phyloP scores from a whole-genome alignment of 352 stramenopile genomes.

The Phytophthora syringae region DNA sequence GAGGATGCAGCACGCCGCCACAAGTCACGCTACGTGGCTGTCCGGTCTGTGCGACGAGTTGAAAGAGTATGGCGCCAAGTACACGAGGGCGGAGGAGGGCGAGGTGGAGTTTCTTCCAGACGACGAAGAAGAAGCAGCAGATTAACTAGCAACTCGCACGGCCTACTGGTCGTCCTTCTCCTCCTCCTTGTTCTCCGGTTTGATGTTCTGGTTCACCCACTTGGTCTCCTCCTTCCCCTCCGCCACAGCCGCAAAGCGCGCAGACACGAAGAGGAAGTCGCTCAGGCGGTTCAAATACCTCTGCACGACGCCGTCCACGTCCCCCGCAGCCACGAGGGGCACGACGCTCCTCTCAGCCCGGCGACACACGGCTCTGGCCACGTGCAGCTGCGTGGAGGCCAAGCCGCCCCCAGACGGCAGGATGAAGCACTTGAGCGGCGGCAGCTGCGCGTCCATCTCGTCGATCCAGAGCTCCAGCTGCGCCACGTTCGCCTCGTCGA shows the following conservation, averaged over 20 bases:
- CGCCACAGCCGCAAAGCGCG: conserved; percentile 62
- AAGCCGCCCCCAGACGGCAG: conserved; percentile 79
- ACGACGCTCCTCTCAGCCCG: conserved; percentile 88
- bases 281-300: conserved; percentile 88
- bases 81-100: conserved; percentile 28
- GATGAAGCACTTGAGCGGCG: conserved; percentile 89
- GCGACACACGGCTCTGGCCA: conserved; percentile 86
- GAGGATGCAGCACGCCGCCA: conserved; percentile 66
- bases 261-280: conserved; percentile 90
- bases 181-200: conserved; percentile 40
- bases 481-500: conserved; percentile 70
- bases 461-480: conserved; percentile 89
- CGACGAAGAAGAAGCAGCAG: not conserved
- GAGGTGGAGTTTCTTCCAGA: conserved; percentile 15
- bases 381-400: conserved; percentile 86
- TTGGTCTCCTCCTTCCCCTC: conserved; percentile 81
- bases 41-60: conserved; percentile 67
- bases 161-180: conserved; percentile 14
- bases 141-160: no score
- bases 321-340: conserved; percentile 65
- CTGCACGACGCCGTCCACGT: conserved; percentile 80
- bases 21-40: conserved; percentile 65
- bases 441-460: conserved; percentile 84
- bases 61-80: conserved; percentile 64
- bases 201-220: conserved; percentile 82